Evolutionary conservation across 257 asterid species (phyloP).

Genomic region (Solanum phureja): DNA sequence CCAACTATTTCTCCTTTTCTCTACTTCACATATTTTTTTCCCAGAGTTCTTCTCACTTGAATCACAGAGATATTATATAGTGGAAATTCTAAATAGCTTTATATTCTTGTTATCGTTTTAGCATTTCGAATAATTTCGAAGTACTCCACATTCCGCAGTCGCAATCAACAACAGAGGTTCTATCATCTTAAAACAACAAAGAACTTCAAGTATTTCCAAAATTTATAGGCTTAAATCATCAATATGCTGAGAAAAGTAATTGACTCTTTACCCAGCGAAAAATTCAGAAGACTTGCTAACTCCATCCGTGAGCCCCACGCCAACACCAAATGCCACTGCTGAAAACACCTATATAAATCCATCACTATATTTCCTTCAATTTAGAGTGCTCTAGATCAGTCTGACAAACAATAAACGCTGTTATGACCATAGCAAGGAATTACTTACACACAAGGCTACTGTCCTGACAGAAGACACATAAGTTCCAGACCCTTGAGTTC

Average conservation of each 20-base stretch:
- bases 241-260: not conserved
- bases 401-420: not conserved
- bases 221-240: not conserved
- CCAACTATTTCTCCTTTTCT: not conserved
- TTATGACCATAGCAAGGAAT: not conserved
- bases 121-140: not conserved
- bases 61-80: not conserved
- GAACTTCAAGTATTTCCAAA: not conserved
- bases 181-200: not conserved
- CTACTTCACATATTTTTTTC: not conserved
- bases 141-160: not conserved
- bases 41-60: not conserved
- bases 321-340: conserved; percentile 89
- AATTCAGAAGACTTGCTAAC: conserved; percentile 77
- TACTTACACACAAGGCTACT: conserved; percentile 80
- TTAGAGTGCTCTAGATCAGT: conserved; percentile 17
- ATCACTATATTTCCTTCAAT: conserved; percentile 43
- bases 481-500: conserved; percentile 20
- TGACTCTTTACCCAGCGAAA: conserved; percentile 76
- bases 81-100: not conserved
- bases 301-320: conserved; percentile 81
- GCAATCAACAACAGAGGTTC: not conserved
- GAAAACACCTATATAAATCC: conserved; percentile 64
- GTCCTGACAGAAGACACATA: conserved; percentile 59
- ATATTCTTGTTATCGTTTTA: not conserved